A percentile compares a stretch with the other conserved stretches of the same genome.
phyloP scores from a whole-genome alignment of 768 basidiomycete genomes.

The Tricholoma terreum region DNA sequence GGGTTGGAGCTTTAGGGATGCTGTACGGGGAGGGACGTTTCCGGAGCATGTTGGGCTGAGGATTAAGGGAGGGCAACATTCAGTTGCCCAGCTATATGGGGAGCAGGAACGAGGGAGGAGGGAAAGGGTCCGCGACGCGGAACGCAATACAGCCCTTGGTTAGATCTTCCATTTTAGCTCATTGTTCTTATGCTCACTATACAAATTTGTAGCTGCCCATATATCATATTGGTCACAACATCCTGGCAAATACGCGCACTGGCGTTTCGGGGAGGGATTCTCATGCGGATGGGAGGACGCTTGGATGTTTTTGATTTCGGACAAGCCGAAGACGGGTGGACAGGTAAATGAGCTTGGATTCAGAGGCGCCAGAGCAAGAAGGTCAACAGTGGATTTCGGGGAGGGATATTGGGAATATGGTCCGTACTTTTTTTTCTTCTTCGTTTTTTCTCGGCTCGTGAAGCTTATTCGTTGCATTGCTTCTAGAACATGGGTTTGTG shows the following conservation, averaged over 20 bases:
- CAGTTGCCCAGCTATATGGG: not conserved
- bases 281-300: conserved; percentile 70
- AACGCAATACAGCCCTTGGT: conserved; percentile 32
- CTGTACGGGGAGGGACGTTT: conserved; percentile 58
- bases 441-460: not conserved
- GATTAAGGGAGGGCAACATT: conserved; percentile 18
- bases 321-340: conserved; percentile 10
- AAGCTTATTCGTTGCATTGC: not conserved
- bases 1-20: conserved; percentile 74
- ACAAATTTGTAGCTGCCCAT: conserved; percentile 32
- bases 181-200: conserved; percentile 1
- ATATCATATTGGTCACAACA: conserved; percentile 43
- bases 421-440: conserved; percentile 21
- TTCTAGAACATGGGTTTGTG: conserved; percentile 56
- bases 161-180: conserved; percentile 15
- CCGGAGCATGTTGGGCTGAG: conserved; percentile 49
- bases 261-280: conserved; percentile 66
- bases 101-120: conserved; percentile 17
- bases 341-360: conserved; percentile 62
- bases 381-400: conserved; percentile 43
- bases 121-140: conserved; percentile 21
- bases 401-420: conserved; percentile 65
- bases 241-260: conserved; percentile 60
- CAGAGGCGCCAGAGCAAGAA: conserved; percentile 53
- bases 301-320: conserved; percentile 47